phyloP scores from a whole-genome alignment of 2,329 filamentous ascomycete species.

The Diaporthe vaccinii region DNA sequence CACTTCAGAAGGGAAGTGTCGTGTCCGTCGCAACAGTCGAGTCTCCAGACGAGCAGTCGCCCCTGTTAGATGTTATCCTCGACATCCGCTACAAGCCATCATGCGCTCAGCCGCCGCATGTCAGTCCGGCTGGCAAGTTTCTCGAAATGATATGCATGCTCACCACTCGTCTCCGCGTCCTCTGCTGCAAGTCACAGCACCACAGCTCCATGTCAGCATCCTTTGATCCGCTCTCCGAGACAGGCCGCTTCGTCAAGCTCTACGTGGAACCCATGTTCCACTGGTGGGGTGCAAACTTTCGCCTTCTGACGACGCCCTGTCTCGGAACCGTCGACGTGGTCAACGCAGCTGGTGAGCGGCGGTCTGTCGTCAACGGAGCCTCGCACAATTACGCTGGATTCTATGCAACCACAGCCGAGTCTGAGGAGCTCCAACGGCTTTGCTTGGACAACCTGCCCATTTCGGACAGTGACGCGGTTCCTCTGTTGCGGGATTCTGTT shows the following conservation, averaged over 20 bases:
- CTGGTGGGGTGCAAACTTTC: conserved; percentile 42
- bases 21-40: not conserved
- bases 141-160: not conserved
- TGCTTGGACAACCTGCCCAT: conserved; percentile 40
- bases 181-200: not conserved
- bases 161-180: not conserved
- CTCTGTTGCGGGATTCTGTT: not conserved
- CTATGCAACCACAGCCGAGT: conserved; percentile 20
- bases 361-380: conserved; percentile 37
- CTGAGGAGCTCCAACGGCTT: conserved; percentile 38
- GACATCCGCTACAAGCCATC: not conserved
- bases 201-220: conserved; percentile 4
- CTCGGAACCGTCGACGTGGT: conserved; percentile 27
- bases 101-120: not conserved
- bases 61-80: not conserved
- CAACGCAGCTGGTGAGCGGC: conserved; percentile 15
- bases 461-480: conserved; percentile 25
- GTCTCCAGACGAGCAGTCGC: not conserved
- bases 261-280: conserved; percentile 42
- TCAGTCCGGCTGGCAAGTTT: not conserved
- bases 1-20: not conserved
- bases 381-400: conserved; percentile 43
- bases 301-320: conserved; percentile 36
- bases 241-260: not conserved
- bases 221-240: not conserved